Evolutionary conservation across 1,284 basidiomycete species (phyloP), one percentile per base, ranked within the genome.

Genomic region (Ustilago hordei): DNA sequence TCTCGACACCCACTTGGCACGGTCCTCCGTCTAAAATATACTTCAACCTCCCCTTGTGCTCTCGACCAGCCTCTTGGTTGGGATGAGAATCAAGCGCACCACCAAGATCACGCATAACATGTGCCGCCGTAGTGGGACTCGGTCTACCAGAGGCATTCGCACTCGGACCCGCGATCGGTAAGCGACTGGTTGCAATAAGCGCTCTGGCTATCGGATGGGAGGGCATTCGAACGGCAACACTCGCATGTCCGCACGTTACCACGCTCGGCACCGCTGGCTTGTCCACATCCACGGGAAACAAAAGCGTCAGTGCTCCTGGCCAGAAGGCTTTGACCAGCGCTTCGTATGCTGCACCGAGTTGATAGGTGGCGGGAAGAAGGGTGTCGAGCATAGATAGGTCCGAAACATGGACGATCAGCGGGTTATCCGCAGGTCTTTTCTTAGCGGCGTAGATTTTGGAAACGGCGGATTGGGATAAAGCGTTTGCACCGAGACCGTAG

Each of bases 121-220:
- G 96, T 69, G 90, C 89, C 11, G 94, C 94, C n/a, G 90, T 90
- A 0, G 97, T 99, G 0, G 97, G 96, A 79, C 93, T 95, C 1
- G 97, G 97, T 78, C 94, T 92, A 8, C 95, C 95, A 0, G 93
- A 95, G 0, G 93, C 92, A 85, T 99, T 99, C 35, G 97, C 97
- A 69, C 94, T 96, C 0, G 97, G 97, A 0, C 96, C 97, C 7
- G 95, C 95, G 19, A 99, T 88, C 0, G 97, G 96, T 0, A 91
- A 86, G 56, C 92, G 88, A 0, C 92, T 87, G 3, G 91, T 80
- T 0, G 92, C 90, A 71, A 99, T 98, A 67, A 99, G 89, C 0
- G 94, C 95, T 53, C 95, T 89, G 0, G 97, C 95, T 35, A 99
- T 91, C 0, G 94, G 93, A 87, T 99, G 95, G 0, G 92, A 91